These are phyloP conservation scores for Cyclotella sp. DNA, from an alignment of 108 stramenopile genomes.

Conservation along the genomic window DNA sequence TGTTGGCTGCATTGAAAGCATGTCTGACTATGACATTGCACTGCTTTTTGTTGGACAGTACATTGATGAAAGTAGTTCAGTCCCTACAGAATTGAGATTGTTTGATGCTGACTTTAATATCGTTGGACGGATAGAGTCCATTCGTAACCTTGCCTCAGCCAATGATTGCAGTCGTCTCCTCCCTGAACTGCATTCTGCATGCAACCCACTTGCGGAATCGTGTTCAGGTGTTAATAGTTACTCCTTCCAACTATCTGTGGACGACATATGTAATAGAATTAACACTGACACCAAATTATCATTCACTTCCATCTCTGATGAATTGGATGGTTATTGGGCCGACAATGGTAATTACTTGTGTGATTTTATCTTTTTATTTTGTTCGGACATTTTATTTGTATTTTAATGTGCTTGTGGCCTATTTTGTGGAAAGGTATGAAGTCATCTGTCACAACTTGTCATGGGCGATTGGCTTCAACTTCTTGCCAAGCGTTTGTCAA, in stretches of 20 bases:
- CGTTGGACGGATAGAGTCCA: background rate
- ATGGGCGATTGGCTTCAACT: background rate
- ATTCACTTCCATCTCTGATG: background rate
- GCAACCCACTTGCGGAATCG: background rate
- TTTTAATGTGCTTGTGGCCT: too few relatives aligned
- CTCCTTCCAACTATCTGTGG: background rate
- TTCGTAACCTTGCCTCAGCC: background rate
- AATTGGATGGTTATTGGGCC: background rate
- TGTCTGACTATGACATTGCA: constrained; percentile 1
- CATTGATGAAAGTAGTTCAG: background rate
- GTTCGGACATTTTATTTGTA: too few relatives aligned
- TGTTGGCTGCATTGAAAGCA: background rate
- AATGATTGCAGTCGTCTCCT: background rate
- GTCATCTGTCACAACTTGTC: background rate
- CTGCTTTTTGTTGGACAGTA: background rate
- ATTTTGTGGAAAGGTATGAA: too few relatives aligned
- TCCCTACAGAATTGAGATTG: background rate
- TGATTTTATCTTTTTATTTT: background rate
- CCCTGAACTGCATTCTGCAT: background rate
- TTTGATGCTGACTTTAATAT: background rate
- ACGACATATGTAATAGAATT: background rate
- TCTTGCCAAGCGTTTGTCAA: background rate
- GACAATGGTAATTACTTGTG: background rate
- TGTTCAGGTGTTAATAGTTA: background rate
- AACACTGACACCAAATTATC: background rate